Base-by-base conservation (phyloP, 176 grass and related monocot species). In the Saccharum officinarum region DNA sequence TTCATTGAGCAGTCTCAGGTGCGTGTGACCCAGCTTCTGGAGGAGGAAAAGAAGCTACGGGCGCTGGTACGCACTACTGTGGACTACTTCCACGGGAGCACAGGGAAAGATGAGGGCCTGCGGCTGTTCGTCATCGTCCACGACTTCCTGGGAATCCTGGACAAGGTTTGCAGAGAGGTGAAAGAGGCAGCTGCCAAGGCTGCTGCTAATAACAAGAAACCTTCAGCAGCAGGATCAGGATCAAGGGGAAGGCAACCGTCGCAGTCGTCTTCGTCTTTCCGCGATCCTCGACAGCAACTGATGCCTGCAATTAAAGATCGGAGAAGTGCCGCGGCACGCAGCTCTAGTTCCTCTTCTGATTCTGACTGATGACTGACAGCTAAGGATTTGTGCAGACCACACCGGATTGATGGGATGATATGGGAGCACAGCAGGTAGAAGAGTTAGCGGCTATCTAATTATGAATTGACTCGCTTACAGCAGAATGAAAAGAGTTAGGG, bases 21-120 rank as follows among this genome's bases (percentile, higher is more conserved):
- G 61, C 80, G 82, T 34, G 85, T 92, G 38, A 93, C 88, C 46
- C 89, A 52, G 63, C 69, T 98, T 65, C 77, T 91, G 8, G 82
- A 91, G 62, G 87, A 95, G 62, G 96, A 98, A 63, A 95, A 93
- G 80, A 95, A 81, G 81, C 83, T 97, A 37, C 90, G 89, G 14
- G 55, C n/a, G 5, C 75, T 95, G 28, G 91, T 95, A n/a, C 90
- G 92, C 82, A 57, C 22, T 39, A 98, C 93, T 2, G 86, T 85
- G 1, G 91, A 95, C 45, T 98, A 91, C 86, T 98, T 98, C 79
- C 93, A 98, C 3, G 91, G 92, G n/a, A 95, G 83, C 80, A 81
- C 85, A 0, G 89, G 89, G 22, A 98, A 98, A 75, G 96, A 98
- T 1, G 96, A 98, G 59, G 89, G 91, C n/a, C 49, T 95, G 10